Evolutionary conservation across 306 rosid genomes (phyloP).

Genomic region (Lagenaria siceraria): DNA sequence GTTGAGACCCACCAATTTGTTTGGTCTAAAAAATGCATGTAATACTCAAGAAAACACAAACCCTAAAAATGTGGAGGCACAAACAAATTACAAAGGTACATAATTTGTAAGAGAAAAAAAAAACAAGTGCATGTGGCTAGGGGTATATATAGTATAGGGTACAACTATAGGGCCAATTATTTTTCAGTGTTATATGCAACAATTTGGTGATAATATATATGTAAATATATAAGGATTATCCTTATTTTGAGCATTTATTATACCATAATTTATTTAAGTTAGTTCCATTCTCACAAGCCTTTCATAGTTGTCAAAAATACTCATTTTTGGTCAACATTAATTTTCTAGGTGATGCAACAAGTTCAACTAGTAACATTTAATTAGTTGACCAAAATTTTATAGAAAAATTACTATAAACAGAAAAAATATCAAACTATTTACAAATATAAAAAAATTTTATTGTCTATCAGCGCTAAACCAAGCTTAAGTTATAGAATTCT

Average conservation of each 20-base stretch:
- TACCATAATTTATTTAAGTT: neutral
- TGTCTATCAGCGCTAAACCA: no score
- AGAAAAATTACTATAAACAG: no score
- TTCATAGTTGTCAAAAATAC: neutral
- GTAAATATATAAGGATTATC: neutral
- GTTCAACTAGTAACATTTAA: no score
- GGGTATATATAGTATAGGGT: neutral
- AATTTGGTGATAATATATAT: neutral
- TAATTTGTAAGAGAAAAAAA: neutral
- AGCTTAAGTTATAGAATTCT: no score
- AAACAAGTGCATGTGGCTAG: slow-evolving; percentile 7
- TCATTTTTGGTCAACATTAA: neutral
- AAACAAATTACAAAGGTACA: slow-evolving; percentile 7
- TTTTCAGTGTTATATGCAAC: neutral
- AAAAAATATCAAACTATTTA: no score
- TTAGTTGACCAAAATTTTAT: no score
- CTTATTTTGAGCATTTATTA: neutral
- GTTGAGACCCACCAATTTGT: slow-evolving; percentile 3
- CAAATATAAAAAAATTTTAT: no score
- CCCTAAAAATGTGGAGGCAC: slow-evolving; percentile 2
- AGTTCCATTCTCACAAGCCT: neutral
- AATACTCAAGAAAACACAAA: neutral
- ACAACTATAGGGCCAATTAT: slow-evolving; percentile 1
- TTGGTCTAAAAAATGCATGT: neutral
- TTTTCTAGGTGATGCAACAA: no score